Percentiles rank a stretch among this genome's conserved stretches.
Conservation (phyloP, 768 basidiomycete species). For the Lactarius pseudohatsudake region DNA sequence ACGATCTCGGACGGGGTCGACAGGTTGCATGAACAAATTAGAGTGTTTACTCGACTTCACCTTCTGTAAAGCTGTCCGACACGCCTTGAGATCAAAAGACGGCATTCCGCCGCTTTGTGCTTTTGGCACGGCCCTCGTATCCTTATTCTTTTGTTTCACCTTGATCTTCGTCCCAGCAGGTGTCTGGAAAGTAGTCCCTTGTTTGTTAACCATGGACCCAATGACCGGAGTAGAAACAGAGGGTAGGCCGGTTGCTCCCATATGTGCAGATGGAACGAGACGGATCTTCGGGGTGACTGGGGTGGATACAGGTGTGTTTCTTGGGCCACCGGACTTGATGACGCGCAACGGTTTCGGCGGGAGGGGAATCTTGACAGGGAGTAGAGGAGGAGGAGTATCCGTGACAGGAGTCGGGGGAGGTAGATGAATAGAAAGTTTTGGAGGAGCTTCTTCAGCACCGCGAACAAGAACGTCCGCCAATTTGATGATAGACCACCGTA, state of each 20-base stretch:
- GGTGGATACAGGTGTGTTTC: constrained; percentile 35
- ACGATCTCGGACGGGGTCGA: constrained; percentile 92
- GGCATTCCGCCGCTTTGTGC: constrained; percentile 78
- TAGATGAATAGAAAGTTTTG: constrained; percentile 84
- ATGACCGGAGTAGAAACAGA: constrained; percentile 30
- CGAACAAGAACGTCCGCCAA: constrained; percentile 86
- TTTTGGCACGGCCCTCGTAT: constrained; percentile 56
- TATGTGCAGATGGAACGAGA: constrained; percentile 36
- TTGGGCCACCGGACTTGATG: constrained; percentile 40
- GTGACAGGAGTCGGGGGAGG: constrained; percentile 62
- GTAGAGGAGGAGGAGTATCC: constrained; percentile 58
- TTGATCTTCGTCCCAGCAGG: constrained; percentile 23
- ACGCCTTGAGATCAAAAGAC: constrained; percentile 70
- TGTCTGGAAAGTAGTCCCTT: constrained; percentile 13
- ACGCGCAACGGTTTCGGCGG: constrained; percentile 40
- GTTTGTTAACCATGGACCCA: constrained; percentile 11
- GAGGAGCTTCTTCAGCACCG: constrained; percentile 77
- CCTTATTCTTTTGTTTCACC: constrained; percentile 31
- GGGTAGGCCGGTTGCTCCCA: constrained; percentile 35
- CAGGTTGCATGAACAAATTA: constrained; percentile 76
- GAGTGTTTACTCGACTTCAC: constrained; percentile 73
- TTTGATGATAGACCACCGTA: constrained; percentile 89
- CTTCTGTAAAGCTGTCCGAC: constrained; percentile 77
- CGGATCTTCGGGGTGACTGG: constrained; percentile 51
- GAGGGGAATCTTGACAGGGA: constrained; percentile 50